These are phyloP conservation scores for Pseudogymnoascus sp. DNA, from an alignment of 2,329 filamentous ascomycete species.

Conservation along the genomic window DNA sequence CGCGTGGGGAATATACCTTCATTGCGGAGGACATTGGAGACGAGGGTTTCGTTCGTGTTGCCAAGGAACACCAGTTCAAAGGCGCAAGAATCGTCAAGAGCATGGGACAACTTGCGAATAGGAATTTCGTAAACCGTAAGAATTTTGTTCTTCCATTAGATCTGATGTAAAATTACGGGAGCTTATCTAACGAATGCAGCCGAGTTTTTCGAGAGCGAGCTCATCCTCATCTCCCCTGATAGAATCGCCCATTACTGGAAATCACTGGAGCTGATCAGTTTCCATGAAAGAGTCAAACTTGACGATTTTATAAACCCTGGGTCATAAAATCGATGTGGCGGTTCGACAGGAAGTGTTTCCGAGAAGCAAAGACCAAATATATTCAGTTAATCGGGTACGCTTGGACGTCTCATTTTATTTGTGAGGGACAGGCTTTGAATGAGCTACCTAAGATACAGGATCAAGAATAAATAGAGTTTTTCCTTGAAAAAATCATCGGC, in stretches of 20 bases:
- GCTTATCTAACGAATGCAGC: conserved; percentile 40
- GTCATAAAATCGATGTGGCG: not conserved
- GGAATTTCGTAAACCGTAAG: conserved; percentile 65
- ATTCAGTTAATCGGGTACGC: not conserved
- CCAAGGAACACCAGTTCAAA: conserved; percentile 59
- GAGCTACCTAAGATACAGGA: not conserved
- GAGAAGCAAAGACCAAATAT: not conserved
- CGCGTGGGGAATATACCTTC: conserved; percentile 77
- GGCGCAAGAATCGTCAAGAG: conserved; percentile 67
- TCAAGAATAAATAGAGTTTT: not conserved
- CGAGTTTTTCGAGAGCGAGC: conserved; percentile 62
- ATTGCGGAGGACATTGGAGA: conserved; percentile 68
- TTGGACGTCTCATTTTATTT: not conserved
- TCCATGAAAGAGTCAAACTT: conserved; percentile 51
- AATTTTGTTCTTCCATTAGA: conserved; percentile 12
- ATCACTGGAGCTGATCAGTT: conserved; percentile 50
- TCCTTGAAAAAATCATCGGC: not conserved
- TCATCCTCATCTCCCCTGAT: conserved; percentile 72
- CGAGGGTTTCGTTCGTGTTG: conserved; percentile 53
- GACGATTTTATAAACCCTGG: conserved; percentile 35
- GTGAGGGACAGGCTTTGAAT: not conserved
- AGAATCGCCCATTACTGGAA: conserved; percentile 78
- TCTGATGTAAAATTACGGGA: not conserved
- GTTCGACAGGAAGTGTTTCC: not conserved
- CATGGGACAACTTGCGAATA: conserved; percentile 67